Evolutionary conservation across 805 yeast genomes (phyloP), one percentile per base, ranked within the genome.

Genomic region (Metschnikowia colocasiae): DNA sequence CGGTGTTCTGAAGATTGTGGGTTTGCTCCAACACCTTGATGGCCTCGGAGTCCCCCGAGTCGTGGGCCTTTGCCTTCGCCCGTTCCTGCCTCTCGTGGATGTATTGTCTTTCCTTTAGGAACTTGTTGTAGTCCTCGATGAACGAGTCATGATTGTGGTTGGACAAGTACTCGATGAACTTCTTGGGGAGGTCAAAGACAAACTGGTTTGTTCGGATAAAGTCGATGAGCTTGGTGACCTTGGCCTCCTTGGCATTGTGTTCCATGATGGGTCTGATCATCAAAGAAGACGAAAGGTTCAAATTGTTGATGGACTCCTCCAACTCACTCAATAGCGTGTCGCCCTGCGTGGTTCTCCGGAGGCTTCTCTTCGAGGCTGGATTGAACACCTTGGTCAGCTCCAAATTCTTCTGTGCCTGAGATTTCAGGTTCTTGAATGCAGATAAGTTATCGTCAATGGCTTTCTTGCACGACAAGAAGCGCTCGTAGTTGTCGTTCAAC

Each of bases 181-280:
- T 62, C 12, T 54, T 56, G 4, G 76, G 75, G 37, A 71, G 59
- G 43, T 71, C 69, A 46, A 72, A 72, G 34, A 72, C 56, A 39
- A 63, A 67, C 32, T 57, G 56, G 49, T 72, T 60, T 3, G 52
- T 43, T 13, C 58, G 58, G 12, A 71, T 53, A 46, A 70, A 69
- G 6, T 71, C 75, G 31, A 72, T 66, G 46, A 71, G 56, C 40
- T 54, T 60, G 19, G 55, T 35, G 19, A 71, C 52, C 45, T 71
- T 72, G 7, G 46, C 47, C 54, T 70, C 75, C 48, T 62, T 67
- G 22, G 58, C 55, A 45, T 65, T 63, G 46, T 68, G 68, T 31
- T 72, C 76, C 52, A 63, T 57, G 12, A 72, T 67, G 5, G 77
- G 77, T 38, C 75, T 57, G 26, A 72, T 69, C 63, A 69, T 64